Conservation (phyloP, 2,329 filamentous ascomycete species). For the Berkeleyomyces rouxiae region DNA sequence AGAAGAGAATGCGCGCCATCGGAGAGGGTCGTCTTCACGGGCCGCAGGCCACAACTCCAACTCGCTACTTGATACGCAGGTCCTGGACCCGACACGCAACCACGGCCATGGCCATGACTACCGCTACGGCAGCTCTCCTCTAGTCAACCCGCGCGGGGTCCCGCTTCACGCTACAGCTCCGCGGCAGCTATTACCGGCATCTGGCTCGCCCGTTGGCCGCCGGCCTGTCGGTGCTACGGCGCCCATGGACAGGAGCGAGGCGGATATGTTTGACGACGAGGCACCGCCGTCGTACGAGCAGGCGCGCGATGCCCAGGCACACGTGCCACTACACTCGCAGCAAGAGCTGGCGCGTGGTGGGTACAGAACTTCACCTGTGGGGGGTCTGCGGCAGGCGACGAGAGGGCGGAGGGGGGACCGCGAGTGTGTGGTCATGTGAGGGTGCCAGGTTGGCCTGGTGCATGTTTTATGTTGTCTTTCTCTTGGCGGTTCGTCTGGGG, state of each 20-base stretch:
- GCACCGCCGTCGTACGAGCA: conserved; percentile 6
- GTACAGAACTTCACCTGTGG: neutral
- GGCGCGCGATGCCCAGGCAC: neutral
- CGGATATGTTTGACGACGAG: neutral
- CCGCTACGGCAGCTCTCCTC: neutral
- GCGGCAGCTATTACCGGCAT: neutral
- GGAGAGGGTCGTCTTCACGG: conserved; percentile 21
- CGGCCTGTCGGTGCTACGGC: neutral
- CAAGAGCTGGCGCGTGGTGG: neutral
- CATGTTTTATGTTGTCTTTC: neutral
- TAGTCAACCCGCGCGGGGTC: conserved; percentile 9
- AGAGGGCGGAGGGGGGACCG: neutral
- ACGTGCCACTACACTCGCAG: neutral
- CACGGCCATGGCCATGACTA: neutral
- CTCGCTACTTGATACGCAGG: conserved; percentile 19
- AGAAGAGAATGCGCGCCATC: conserved; percentile 70
- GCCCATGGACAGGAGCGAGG: neutral
- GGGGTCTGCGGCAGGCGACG: neutral
- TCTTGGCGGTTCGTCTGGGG: neutral
- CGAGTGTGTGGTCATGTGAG: conserved; percentile 8
- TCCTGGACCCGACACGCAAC: conserved; percentile 14
- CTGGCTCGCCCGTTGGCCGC: neutral
- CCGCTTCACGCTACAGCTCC: neutral
- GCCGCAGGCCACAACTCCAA: conserved; percentile 30
- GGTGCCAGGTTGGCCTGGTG: no score